Conservation (phyloP, 2,329 filamentous ascomycete genomes). For the Botrytis cinerea region DNA sequence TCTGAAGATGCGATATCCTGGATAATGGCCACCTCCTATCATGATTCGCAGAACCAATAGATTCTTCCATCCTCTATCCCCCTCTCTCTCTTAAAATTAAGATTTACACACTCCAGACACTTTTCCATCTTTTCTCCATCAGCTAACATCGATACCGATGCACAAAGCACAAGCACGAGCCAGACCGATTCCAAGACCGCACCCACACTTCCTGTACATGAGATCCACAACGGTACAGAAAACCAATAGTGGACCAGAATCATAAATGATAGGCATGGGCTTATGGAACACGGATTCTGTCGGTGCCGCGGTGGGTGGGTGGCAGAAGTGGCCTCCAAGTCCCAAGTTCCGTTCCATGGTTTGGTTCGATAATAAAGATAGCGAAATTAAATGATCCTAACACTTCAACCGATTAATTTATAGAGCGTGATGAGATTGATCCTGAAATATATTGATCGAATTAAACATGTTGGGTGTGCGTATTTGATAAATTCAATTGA, state of each 20-base stretch:
- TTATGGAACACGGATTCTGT: background rate
- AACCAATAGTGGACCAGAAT: background rate
- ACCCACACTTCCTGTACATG: background rate
- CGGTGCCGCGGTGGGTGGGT: background rate
- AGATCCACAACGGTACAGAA: background rate
- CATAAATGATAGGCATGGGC: constrained; percentile 5
- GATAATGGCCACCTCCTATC: background rate
- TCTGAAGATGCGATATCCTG: background rate
- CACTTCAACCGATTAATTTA: background rate
- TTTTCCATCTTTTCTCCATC: background rate
- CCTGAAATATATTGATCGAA: constrained; percentile 19
- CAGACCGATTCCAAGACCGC: background rate
- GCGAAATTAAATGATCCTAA: constrained; percentile 17
- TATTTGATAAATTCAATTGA: background rate
- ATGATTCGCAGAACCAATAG: background rate
- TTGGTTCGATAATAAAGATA: constrained; percentile 2
- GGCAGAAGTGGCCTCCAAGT: constrained; percentile 1
- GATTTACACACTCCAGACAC: background rate
- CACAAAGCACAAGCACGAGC: constrained; percentile 5
- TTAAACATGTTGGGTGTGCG: constrained; percentile 1
- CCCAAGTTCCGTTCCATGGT: background rate
- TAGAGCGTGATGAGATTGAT: constrained; percentile 2
- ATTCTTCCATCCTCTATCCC: background rate
- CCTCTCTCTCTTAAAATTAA: background rate
- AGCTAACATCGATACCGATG: background rate